These are phyloP conservation scores for Xylaria longipes DNA, from an alignment of 495 filamentous ascomycete genomes.

Conservation along the genomic window DNA sequence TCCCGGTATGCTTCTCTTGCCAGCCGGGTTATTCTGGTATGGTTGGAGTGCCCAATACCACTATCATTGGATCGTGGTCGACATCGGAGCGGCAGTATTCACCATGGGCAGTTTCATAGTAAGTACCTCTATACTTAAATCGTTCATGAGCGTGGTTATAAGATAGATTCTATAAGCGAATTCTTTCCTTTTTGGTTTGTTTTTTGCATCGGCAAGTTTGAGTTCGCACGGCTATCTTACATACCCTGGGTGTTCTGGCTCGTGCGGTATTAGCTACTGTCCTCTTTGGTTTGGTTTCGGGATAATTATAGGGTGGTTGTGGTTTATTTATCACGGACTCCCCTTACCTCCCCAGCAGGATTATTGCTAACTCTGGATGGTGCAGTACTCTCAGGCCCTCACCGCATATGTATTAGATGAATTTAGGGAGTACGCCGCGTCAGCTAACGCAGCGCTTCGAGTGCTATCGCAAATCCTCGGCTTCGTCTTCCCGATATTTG, in stretches of 20 bases:
- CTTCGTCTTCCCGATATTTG: constrained; percentile 61
- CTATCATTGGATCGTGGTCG: constrained; percentile 61
- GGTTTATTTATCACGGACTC: background rate
- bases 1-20: constrained; percentile 59
- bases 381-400: constrained; percentile 62
- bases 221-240: background rate
- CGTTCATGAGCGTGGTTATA: background rate
- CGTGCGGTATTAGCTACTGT: background rate
- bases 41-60: constrained; percentile 67
- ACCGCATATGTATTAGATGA: constrained; percentile 63
- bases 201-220: background rate
- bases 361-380: background rate
- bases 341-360: background rate
- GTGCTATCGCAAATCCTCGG: constrained; percentile 34
- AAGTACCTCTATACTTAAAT: background rate
- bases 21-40: constrained; percentile 64
- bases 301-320: background rate
- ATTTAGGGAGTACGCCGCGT: constrained; percentile 34
- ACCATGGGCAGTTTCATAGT: constrained; percentile 60
- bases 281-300: background rate
- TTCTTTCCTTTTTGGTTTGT: background rate
- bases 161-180: background rate
- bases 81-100: constrained; percentile 61
- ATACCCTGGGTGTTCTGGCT: background rate
- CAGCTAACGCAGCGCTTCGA: constrained; percentile 30